Evolutionary conservation across 345 rosid genomes (phyloP).

Genomic region (Citrus australasica): DNA sequence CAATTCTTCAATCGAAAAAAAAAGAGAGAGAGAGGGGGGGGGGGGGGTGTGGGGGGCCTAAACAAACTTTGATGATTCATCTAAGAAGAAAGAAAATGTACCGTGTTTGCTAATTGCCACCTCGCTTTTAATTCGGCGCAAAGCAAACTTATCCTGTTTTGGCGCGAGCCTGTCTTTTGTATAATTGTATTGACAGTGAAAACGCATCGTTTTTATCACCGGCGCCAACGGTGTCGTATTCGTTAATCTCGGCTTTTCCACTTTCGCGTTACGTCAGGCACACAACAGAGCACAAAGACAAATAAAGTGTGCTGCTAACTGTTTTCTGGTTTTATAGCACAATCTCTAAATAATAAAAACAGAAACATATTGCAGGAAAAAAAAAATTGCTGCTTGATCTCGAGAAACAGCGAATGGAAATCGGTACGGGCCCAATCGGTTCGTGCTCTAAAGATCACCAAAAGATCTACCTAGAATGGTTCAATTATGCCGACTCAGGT

Average conservation of each 20-base stretch:
- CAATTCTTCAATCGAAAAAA: too few relatives aligned
- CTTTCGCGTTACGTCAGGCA: not conserved
- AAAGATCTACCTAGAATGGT: constrained; percentile 85
- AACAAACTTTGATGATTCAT: too few relatives aligned
- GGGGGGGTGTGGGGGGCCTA: too few relatives aligned
- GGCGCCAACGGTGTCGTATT: constrained; percentile 1
- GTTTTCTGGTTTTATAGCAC: not conserved
- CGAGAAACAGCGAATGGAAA: constrained; percentile 50
- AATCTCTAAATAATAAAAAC: not conserved
- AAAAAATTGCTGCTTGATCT: not conserved
- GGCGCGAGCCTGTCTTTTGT: not conserved
- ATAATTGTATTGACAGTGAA: too few relatives aligned
- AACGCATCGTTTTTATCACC: not conserved
- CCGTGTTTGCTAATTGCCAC: not conserved
- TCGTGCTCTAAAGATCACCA: constrained; percentile 81
- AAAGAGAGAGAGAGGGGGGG: fast-evolving
- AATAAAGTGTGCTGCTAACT: not conserved
- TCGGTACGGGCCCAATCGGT: constrained; percentile 53
- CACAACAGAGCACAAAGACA: not conserved
- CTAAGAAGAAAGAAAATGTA: not conserved
- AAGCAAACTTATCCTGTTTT: not conserved
- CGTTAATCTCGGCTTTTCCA: not conserved
- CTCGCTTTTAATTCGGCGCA: not conserved
- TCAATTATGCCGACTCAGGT: constrained; percentile 83
- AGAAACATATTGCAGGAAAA: not conserved